phyloP scores from a whole-genome alignment of 306 rosid species.

The Dryas drummondii region DNA sequence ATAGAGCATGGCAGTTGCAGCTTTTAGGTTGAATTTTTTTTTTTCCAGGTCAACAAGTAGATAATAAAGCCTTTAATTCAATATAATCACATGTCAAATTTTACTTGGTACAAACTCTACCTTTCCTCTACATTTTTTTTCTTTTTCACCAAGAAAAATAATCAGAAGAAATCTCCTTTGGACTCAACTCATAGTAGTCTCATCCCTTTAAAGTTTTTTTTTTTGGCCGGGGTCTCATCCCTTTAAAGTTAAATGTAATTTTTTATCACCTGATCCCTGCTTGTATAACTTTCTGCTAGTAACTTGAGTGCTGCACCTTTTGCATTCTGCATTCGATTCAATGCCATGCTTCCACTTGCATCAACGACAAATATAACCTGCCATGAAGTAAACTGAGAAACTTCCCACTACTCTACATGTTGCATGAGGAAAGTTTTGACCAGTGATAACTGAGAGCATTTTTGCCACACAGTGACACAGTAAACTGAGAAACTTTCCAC shows the following conservation, averaged over 20 bases:
- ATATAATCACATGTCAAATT: not conserved
- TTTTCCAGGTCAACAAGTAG: not conserved
- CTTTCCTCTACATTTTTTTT: not conserved
- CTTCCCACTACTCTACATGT: not conserved
- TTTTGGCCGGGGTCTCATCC: too few relatives aligned
- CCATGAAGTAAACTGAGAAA: constrained; percentile 20
- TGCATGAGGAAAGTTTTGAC: not conserved
- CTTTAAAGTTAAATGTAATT: constrained; percentile 14
- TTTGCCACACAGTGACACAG: not conserved
- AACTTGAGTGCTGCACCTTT: constrained; percentile 97
- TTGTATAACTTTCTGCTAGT: constrained; percentile 96
- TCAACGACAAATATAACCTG: constrained; percentile 97
- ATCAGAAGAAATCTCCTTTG: constrained; percentile 3
- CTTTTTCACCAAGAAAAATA: not conserved
- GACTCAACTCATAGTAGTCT: not conserved
- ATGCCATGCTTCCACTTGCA: constrained; percentile 99
- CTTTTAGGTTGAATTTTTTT: not conserved
- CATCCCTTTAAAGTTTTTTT: constrained; percentile 8
- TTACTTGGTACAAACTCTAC: not conserved
- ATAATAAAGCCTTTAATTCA: not conserved
- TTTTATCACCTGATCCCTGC: constrained; percentile 87
- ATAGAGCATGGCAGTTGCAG: not conserved
- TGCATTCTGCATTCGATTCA: constrained; percentile 98
- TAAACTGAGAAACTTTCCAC: not conserved
- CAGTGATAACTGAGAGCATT: not conserved